Evolutionary conservation across 176 grass and related monocot species (phyloP), one percentile per base, ranked within the genome.

Genomic region (Carex scoparia): DNA sequence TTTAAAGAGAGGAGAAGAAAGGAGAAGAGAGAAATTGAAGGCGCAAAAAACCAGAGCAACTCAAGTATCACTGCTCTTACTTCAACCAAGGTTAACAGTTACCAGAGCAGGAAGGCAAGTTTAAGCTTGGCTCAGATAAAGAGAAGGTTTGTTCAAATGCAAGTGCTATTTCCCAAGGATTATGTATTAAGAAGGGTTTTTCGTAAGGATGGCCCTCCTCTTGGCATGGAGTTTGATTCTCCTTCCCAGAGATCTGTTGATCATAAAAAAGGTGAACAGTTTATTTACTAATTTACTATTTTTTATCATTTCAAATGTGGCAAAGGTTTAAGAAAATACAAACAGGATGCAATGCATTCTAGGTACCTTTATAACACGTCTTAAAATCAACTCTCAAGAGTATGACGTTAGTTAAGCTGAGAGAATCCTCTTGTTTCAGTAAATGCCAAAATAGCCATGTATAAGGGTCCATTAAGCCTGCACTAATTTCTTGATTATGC

Each of bases 1-100:
- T 99, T 99, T 91, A 87, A 89, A 85, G 93, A 99, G 77, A 91
- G 93, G 84, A 99, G 97, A 91, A 94, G 97, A 78, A 99, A 96
- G 89, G 88, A 95, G 57, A 95, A 87, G 84, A 94, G 57, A 86
- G 84, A 91, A 73, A 88, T 76, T 60, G 87, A 90, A 84, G 57
- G 70, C 59, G 16, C 59, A 53, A 80, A 65, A 15, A 37, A 55
- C 69, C 67, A 67, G 55, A 79, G 84, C 70, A 83, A 84, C 70
- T 85, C 60, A 56, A 81, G 69, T 58, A 79, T 64, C 37, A 81
- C 65, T 81, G 82, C 37, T 42, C 27, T 54, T 80, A 86, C 9
- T 54, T 90, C 84, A 71, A 69, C 7, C 10, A 68, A 86, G 57
- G 80, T 88, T 83, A 64, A 70, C 80, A 88, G 73, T 79, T 76